Base-by-base conservation (phyloP, 2,329 filamentous ascomycete genomes). In the Corniculantispora saksenae region DNA sequence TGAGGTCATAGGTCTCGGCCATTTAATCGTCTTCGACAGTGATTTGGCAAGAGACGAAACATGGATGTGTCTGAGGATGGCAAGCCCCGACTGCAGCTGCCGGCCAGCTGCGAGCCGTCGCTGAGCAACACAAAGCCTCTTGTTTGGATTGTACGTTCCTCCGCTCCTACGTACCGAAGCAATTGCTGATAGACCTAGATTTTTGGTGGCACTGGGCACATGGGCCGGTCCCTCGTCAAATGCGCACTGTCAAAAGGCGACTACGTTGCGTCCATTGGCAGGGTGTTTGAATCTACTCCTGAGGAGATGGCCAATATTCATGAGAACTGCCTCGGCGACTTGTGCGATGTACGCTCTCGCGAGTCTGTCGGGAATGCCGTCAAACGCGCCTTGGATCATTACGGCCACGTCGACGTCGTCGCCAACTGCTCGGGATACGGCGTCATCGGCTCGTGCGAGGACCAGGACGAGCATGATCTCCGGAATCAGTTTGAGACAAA, bases 401-500 rank as follows among this genome's bases (percentile, higher is more conserved):
- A 95, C 80, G 91, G 91, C 0, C 88, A 88, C 66, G 86, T 97
- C 69, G 94, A 98, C 74, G 87, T 97, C 60, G 90, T 98, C 65
- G 94, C 91, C 71, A 98, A 97, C 77, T 97, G 93, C 79, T 94
- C 93, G 15, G 94, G 94, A 19, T 97, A 97, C 78, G 94, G 94
- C 61, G 93, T 99, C 62, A 97, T 98, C 70, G 94, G 93, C 32
- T 90, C 94, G 1, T 97, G 94, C 78, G 95, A 98, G 79, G 95
- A 98, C 78, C 95, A 98, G 80, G 93, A 97, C 76, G 93, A 97
- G 75, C 90, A 93, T 76, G 95, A 98, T 74, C 86, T 98, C 70
- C 91, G 93, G 66, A 94, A 97, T 73, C 95, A 98, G 77, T 97
- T 98, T 79, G 93, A 96, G 82, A 97, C 94, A 25, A 99, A 99